Conservation (phyloP, 2,329 filamentous ascomycete genomes). For the Didymella pomorum region DNA sequence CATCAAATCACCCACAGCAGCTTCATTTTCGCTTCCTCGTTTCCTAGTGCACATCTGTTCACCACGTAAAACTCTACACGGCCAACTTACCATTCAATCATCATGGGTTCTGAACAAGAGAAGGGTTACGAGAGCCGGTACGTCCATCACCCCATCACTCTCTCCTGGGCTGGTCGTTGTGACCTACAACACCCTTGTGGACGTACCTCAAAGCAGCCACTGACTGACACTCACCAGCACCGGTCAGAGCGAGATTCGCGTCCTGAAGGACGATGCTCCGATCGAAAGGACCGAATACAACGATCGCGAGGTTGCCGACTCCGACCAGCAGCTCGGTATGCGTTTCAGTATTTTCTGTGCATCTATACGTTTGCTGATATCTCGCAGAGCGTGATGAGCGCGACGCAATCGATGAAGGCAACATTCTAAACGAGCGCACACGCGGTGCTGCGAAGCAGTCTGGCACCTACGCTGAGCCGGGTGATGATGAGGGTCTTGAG, state of each 20-base stretch:
- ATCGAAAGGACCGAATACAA: slow-evolving; percentile 55
- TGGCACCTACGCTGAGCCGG: slow-evolving; percentile 60
- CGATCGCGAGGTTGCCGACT: slow-evolving; percentile 55
- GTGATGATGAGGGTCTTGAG: slow-evolving; percentile 60
- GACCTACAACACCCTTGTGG: too few relatives aligned
- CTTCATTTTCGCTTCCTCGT: too few relatives aligned
- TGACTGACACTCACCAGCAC: slow-evolving; percentile 48
- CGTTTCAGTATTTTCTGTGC: too few relatives aligned
- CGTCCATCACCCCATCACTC: background rate
- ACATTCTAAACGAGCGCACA: slow-evolving; percentile 58
- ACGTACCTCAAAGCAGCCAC: background rate
- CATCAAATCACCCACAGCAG: background rate
- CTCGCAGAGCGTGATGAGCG: slow-evolving; percentile 55
- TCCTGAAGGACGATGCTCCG: slow-evolving; percentile 57
- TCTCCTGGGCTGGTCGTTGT: background rate
- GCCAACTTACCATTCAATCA: slow-evolving; percentile 6
- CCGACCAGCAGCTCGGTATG: slow-evolving; percentile 58
- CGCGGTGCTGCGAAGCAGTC: slow-evolving; percentile 56
- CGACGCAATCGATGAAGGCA: slow-evolving; percentile 58
- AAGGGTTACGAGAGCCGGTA: slow-evolving; percentile 23
- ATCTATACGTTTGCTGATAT: background rate
- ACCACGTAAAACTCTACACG: background rate
- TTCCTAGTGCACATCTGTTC: background rate
- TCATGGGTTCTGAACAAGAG: slow-evolving; percentile 38
- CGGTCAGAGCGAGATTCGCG: slow-evolving; percentile 56